Evolutionary conservation across 1,284 basidiomycete species (phyloP), one percentile per base, ranked within the genome.

Genomic region (Boletellus deceptivus): DNA sequence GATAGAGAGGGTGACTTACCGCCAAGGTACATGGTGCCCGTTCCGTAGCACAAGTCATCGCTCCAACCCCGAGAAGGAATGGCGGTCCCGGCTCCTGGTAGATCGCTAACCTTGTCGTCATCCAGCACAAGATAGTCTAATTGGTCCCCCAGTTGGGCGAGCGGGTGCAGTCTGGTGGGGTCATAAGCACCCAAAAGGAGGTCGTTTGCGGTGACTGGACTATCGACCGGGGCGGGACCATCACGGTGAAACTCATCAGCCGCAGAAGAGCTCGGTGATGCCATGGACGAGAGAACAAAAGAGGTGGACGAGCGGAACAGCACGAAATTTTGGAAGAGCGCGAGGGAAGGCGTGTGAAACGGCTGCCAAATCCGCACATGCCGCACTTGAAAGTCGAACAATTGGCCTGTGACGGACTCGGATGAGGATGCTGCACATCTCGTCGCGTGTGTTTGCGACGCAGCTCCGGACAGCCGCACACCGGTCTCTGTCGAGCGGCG

Each of bases 31-130:
- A 95, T 98, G 58, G 95, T 97, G 52, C 97, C 97, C 63, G 96
- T 98, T 61, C 97, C 97, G 74, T 99, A 98, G 82, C 94, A 98
- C 55, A 99, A 78, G 74, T 99, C 97, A 77, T 99, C 97, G 73
- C 93, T 93, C 95, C 94, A 99, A 53, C 97, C 96, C 72, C 97
- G 80, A 68, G 89, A 91, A 62, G 93, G 92, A 60, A 96, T 82
- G 55, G 93, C 90, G 56, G 91, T 90, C 63, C 80, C 81, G 64
- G 89, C 82, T 54, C 94, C 92, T 68, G 91, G 89, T 60, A 95
- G 75, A 53, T 92, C 84, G 72, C 76, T 89, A 65, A 89, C 84
- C 77, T 96, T 93, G 75, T 95, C 91, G 74, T 98, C 91, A 62
- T 98, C 92, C 56, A 98, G 78, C 64, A 91, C 78, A 54, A 98